Evolutionary conservation across 495 filamentous ascomycete species (phyloP).

Genomic region (Aspergillus mulundensis): DNA sequence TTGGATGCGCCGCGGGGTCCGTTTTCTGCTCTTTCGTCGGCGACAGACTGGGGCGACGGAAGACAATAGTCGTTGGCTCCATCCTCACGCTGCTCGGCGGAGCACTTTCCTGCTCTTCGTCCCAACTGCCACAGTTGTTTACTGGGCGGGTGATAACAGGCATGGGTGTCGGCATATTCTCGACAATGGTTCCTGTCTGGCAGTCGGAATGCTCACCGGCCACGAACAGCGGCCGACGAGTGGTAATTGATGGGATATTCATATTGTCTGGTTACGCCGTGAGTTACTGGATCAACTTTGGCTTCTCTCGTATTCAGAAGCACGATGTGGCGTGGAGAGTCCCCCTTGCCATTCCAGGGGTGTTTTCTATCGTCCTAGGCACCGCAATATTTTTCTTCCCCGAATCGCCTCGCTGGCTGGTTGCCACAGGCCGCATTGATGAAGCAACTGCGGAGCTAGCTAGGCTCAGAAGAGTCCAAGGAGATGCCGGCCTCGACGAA

Average conservation of each 20-base stretch:
- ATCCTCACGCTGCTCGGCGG: not conserved
- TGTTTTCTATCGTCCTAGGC: constrained; percentile 54
- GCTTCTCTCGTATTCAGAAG: constrained; percentile 41
- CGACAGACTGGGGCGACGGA: constrained; percentile 28
- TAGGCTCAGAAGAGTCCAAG: constrained; percentile 20
- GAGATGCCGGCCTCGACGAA: constrained; percentile 20
- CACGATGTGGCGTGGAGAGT: constrained; percentile 47
- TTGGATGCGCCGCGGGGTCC: constrained; percentile 33
- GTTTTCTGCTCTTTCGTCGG: constrained; percentile 27
- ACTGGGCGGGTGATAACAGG: constrained; percentile 38
- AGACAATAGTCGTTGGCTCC: constrained; percentile 25
- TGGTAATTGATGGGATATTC: constrained; percentile 38
- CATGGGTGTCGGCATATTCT: constrained; percentile 36
- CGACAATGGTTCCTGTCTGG: constrained; percentile 45
- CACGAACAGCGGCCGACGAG: constrained; percentile 28
- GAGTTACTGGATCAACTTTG: constrained; percentile 42
- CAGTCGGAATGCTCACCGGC: constrained; percentile 44
- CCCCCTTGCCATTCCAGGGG: constrained; percentile 23
- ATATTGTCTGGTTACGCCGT: constrained; percentile 52
- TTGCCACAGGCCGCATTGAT: constrained; percentile 48
- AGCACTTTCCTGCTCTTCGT: constrained; percentile 18
- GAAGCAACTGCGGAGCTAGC: constrained; percentile 40
- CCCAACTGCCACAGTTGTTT: constrained; percentile 33
- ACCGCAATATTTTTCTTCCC: constrained; percentile 52
- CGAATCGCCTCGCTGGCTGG: constrained; percentile 57